phyloP scores from a whole-genome alignment of 345 rosid species.

The rapeseed (Brassica napus) region Da-Ae NC_063443.1:16017001-16017500 shows the following conservation, averaged over 20 bases:
- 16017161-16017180: slow-evolving; percentile 71
- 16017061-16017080: slow-evolving; percentile 67
- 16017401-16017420: slow-evolving; percentile 90
- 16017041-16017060: slow-evolving; percentile 72
- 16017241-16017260: slow-evolving; percentile 72
- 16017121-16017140: slow-evolving; percentile 76
- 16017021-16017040: slow-evolving; percentile 91
- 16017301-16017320: slow-evolving; percentile 59
- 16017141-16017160: slow-evolving; percentile 54
- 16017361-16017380: slow-evolving; percentile 58
- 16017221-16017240: slow-evolving; percentile 44
- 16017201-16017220: slow-evolving; percentile 66
- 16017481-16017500: slow-evolving; percentile 74
- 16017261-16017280: slow-evolving; percentile 87
- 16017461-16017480: slow-evolving; percentile 77
- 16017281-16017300: slow-evolving; percentile 68
- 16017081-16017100: slow-evolving; percentile 72
- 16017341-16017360: slow-evolving; percentile 92
- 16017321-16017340: slow-evolving; percentile 90
- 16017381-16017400: slow-evolving; percentile 81
- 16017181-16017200: slow-evolving; percentile 89
- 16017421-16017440: slow-evolving; percentile 84
- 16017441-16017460: slow-evolving; percentile 62
- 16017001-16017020: slow-evolving; percentile 48
- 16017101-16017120: slow-evolving; percentile 99